These are phyloP conservation scores for Leucocoprinus birnbaumii DNA, from an alignment of 768 basidiomycete species.

Conservation along the genomic window DNA sequence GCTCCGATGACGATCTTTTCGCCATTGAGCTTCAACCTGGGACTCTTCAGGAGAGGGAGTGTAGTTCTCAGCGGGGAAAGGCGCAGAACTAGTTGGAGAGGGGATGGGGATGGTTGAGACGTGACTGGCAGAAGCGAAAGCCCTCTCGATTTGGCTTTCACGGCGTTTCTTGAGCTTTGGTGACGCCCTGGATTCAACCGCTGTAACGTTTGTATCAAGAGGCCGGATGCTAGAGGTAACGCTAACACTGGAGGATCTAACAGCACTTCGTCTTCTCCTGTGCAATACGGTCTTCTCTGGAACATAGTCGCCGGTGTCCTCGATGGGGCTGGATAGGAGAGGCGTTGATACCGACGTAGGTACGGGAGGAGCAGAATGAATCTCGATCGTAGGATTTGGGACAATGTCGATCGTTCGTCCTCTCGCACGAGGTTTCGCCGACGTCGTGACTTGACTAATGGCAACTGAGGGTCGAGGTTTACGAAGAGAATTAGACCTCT, in stretches of 20 bases:
- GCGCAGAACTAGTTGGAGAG: too few relatives aligned
- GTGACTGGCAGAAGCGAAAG: background rate
- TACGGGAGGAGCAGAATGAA: background rate
- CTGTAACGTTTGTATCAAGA: background rate
- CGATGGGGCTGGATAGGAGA: background rate
- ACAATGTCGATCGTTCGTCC: background rate
- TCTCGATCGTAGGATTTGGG: background rate
- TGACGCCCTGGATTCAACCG: background rate
- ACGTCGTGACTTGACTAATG: background rate
- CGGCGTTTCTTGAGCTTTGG: background rate
- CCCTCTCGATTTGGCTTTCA: background rate
- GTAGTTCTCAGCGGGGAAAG: too few relatives aligned
- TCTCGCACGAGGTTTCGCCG: background rate
- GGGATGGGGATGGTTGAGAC: background rate
- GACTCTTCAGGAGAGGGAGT: too few relatives aligned
- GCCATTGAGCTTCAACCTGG: constrained; percentile 24
- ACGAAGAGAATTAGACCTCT: background rate
- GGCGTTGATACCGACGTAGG: background rate
- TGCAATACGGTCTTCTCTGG: background rate
- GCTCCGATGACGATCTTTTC: constrained; percentile 26
- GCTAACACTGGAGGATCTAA: background rate
- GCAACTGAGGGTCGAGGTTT: background rate
- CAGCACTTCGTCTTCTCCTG: constrained; percentile 1
- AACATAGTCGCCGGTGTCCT: background rate
- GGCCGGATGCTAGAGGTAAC: background rate